Base-by-base conservation (phyloP, 305 asterid species). In the Solanum hybrid region DNA sequence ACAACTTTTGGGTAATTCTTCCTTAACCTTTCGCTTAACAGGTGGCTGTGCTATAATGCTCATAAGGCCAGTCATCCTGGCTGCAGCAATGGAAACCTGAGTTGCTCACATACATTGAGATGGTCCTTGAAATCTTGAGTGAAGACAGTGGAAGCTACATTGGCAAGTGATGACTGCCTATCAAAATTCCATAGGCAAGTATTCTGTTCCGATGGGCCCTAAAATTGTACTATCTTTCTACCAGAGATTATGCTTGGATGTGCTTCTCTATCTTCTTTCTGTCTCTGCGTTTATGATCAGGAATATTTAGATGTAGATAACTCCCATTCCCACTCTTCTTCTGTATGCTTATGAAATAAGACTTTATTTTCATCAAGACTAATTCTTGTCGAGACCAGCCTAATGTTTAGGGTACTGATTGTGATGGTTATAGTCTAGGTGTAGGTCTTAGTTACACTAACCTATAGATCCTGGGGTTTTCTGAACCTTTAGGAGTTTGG, bases 151-250 rank as follows among this genome's bases (percentile, higher is more conserved):
- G 78, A 91, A 83, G 80, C 87, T 90, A 80, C 90, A 75, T 36
- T 29, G 87, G 31, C 85, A 92, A 79, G 86, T 42, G 91, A 91
- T 89, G 84, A 69, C 89, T 39, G 87, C 93, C 90, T 89, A 74
- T 81, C 90, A 85, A 85, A 67, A 89, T 86, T 81, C 85, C 90
- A 79, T 93, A 92, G 95, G 95, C 95, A 93, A 92, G 95, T 93
- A 89, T 89, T 86, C 89, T 88, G 89, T 90, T 90, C 89, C 34
- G 31, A 83, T 33, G 42, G 76, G 46, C 88, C 88, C 88, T 85
- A 39, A 85, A 77, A 31, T 85, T 85, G 16, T 85, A 85, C n/a
- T 42, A 46, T 83, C 73, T 85, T 85, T 51, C 76, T 84, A 46
- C 40, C 26, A 51, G 88, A 51, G 88, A 31, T 51, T 84, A 51